Conservation (phyloP, 108 stramenopile species). For the Conticribra weissflogii region DNA sequence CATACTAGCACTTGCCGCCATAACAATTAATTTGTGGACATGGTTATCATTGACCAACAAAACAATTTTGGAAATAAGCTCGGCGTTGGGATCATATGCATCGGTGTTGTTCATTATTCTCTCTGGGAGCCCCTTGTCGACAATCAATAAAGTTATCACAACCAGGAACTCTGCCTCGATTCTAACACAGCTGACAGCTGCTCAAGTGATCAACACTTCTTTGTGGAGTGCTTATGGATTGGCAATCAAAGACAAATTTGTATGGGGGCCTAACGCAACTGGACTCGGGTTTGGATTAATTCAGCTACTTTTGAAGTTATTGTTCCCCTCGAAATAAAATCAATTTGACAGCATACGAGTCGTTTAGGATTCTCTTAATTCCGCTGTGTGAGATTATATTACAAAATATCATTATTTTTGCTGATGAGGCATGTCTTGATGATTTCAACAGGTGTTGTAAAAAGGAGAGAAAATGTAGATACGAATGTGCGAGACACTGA, state of each 20-base stretch:
- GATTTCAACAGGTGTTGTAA: no score
- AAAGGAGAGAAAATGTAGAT: no score
- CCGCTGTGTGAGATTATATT: no score
- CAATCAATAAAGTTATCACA: slow-evolving; percentile 46
- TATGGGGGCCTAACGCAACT: slow-evolving; percentile 53
- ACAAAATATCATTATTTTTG: no score
- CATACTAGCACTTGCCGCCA: slow-evolving; percentile 24
- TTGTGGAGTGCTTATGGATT: slow-evolving; percentile 63
- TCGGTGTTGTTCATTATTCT: slow-evolving; percentile 50
- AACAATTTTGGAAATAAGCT: slow-evolving; percentile 29
- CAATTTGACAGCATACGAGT: no score
- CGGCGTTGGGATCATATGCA: slow-evolving; percentile 50
- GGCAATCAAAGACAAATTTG: slow-evolving; percentile 55
- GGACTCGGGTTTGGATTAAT: slow-evolving; percentile 39
- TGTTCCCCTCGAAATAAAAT: slow-evolving; percentile 41
- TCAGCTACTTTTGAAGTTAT: slow-evolving; percentile 39
- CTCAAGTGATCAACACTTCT: slow-evolving; percentile 56
- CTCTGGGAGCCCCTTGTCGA: slow-evolving; percentile 49
- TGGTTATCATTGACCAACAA: slow-evolving; percentile 44
- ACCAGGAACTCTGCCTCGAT: slow-evolving; percentile 52
- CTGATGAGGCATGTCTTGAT: no score
- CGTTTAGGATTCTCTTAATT: no score
- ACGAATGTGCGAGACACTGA: no score
- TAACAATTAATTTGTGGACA: slow-evolving; percentile 56
- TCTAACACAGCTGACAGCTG: slow-evolving; percentile 45